Conservation (phyloP, 2,329 filamentous ascomycete species). For the Teratosphaeria viscida region DNA sequence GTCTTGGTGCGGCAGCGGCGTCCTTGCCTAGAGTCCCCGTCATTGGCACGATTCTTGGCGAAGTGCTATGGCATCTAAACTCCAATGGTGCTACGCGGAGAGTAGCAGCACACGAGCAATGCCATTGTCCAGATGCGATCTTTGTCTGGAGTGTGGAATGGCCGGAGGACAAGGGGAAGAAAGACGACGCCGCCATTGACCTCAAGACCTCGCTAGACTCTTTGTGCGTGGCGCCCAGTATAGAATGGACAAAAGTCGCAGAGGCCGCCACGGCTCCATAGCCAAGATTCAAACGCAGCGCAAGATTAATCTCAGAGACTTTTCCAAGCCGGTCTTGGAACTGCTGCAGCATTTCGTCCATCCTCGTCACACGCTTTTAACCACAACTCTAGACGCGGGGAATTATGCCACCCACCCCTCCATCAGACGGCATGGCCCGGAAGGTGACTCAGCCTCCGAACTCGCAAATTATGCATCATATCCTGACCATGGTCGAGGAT, state of each 20-base stretch:
- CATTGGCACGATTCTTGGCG: background rate
- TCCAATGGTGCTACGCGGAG: background rate
- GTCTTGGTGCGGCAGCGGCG: background rate
- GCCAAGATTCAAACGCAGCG: background rate
- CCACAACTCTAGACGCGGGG: background rate
- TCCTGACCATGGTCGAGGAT: background rate
- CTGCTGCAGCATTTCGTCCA: background rate
- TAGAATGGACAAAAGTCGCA: background rate
- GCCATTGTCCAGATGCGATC: background rate
- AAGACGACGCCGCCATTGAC: background rate
- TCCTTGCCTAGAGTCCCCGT: background rate
- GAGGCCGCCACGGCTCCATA: background rate
- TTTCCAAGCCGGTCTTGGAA: background rate
- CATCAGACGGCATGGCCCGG: background rate
- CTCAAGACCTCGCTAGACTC: background rate
- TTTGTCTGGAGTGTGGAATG: background rate
- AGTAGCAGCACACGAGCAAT: background rate
- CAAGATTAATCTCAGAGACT: background rate
- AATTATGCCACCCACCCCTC: background rate
- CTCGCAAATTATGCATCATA: background rate
- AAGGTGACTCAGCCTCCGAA: background rate
- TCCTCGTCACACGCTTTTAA: background rate
- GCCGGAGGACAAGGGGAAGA: background rate
- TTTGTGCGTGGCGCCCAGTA: background rate
- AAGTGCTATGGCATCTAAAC: background rate